These are phyloP conservation scores for Paraphaeosphaeria sporulosa DNA, from an alignment of 2,329 filamentous ascomycete genomes.

Conservation along the genomic window DNA sequence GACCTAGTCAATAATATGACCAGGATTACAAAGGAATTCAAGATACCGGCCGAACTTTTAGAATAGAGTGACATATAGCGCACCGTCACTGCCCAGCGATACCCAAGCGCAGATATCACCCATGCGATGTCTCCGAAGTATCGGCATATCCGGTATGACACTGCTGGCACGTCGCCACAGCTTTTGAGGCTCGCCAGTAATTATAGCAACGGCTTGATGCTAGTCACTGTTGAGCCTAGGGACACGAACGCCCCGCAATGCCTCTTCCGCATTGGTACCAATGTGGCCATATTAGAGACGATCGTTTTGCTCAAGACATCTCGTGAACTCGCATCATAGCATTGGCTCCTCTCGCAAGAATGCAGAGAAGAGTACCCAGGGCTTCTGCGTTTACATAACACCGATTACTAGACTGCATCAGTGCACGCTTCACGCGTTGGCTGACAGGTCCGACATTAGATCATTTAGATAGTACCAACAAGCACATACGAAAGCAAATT, in stretches of 20 bases:
- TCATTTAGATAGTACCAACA: neutral
- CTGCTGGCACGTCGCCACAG: neutral
- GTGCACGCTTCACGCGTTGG: neutral
- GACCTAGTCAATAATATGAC: conserved; percentile 42
- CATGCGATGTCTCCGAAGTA: neutral
- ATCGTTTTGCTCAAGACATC: no score
- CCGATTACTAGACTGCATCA: neutral
- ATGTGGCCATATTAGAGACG: no score
- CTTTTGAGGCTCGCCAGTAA: neutral
- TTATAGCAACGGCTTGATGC: neutral
- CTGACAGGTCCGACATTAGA: neutral
- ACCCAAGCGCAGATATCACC: neutral
- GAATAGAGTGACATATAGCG: conserved; percentile 25
- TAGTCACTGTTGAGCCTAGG: neutral
- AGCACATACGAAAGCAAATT: neutral
- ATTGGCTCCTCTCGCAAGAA: no score
- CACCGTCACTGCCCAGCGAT: neutral
- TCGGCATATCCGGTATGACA: neutral
- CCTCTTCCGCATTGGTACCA: neutral
- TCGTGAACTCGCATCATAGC: no score
- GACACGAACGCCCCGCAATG: neutral
- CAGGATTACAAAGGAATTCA: conserved; percentile 41
- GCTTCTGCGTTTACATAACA: neutral
- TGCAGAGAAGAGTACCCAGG: no score
- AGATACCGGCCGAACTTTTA: conserved; percentile 45